Base-by-base conservation (phyloP, 2,329 filamentous ascomycete genomes). In the Cladosporium sp. region DNA sequence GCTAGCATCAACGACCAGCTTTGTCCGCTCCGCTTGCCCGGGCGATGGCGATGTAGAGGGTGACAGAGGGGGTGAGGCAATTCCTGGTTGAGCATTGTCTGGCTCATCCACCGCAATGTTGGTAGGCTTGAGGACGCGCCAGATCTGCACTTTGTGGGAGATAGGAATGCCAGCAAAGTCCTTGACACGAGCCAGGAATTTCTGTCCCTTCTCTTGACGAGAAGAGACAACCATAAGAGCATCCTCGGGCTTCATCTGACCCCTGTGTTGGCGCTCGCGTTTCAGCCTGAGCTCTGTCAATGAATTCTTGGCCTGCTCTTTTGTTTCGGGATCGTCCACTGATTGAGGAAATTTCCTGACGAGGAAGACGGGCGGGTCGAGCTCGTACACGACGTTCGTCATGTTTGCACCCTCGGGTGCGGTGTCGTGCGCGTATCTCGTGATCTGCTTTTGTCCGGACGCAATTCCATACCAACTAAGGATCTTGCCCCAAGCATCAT, bases 361-460 rank as follows among this genome's bases (percentile, higher is more conserved):
- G 1, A 84, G 89, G 66, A 96, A 88, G 38, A 96, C 77, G 0
- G 89, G 89, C 4, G 91, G 93, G 61, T 90, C 83, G 36, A 89
- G 76, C 70, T 97, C 93, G 66, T 86, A 95, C 60, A 86, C 75
- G 41, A 96, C 72, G 56, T 95, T 89, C 34, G 81, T 73, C 3
- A 71, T 62, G 13, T 71, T 70, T n/a, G 71, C 63, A 2, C 77
- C 77, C 36, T 80, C 78, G 1, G 76, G 73, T 7, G 83, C 79
- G 24, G 86, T 90, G 67, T 96, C 86, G 68, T 92, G 86, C 32
- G 87, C 90, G 58, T 79, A 80, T 53, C 93, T 84, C 40, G 82
- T 71, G 56, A 97, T 90, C 39, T 87, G 78, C 7, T 83, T 74
- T 47, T 89, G 85, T 29, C 81, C 83, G 13, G 82, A 72, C 51